Conservation (phyloP, 352 stramenopile genomes). For the Pythium sp. region DNA sequence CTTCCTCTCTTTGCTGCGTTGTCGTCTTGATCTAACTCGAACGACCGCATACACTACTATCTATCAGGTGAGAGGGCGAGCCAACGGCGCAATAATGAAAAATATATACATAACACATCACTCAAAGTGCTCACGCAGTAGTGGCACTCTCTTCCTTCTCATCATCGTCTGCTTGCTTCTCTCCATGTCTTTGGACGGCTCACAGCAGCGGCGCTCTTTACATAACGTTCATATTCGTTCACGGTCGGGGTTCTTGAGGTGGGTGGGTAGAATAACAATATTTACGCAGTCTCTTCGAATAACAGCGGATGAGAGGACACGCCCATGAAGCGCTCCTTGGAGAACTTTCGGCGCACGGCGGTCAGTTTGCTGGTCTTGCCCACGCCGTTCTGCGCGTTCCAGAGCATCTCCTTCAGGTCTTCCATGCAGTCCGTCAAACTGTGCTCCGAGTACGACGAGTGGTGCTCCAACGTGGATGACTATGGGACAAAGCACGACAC, state of each 20-base stretch:
- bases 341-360: conserved; percentile 83
- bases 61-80: conserved; percentile 9
- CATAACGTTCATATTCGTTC: conserved; percentile 20
- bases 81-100: conserved; percentile 10
- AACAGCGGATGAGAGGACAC: conserved; percentile 60
- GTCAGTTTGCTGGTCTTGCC: conserved; percentile 78
- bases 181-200: not conserved
- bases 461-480: conserved; percentile 69
- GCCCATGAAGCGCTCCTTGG: conserved; percentile 76
- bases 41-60: conserved; percentile 2
- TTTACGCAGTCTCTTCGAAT: conserved; percentile 45
- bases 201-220: conserved; percentile 17
- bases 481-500: conserved; percentile 19
- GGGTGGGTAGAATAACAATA: conserved; percentile 18
- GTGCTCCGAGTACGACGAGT: conserved; percentile 74
- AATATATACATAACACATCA: conserved; percentile 15
- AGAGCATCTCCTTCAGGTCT: conserved; percentile 79
- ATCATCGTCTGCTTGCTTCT: conserved; percentile 2
- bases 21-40: conserved; percentile 1
- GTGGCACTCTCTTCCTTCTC: conserved; percentile 8
- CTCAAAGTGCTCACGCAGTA: conserved; percentile 6
- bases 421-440: conserved; percentile 59
- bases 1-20: conserved; percentile 1
- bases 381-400: conserved; percentile 64
- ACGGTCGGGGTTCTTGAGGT: conserved; percentile 9